Conservation (phyloP, 2,329 filamentous ascomycete species). For the Didymella sp. region DNA sequence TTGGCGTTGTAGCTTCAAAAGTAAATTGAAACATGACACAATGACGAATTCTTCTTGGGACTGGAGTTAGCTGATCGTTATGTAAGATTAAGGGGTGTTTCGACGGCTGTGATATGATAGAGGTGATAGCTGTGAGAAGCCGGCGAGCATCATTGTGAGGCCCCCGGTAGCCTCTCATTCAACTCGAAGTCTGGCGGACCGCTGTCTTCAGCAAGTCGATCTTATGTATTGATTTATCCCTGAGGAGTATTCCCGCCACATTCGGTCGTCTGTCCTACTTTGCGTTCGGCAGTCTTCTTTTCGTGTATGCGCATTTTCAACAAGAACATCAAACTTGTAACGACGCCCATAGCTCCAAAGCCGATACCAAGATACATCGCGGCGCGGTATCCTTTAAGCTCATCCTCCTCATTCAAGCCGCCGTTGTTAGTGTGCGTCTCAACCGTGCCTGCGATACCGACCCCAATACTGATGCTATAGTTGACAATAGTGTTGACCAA, state of each 20-base stretch:
- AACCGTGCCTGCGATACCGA: conserved; percentile 54
- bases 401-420: conserved; percentile 34
- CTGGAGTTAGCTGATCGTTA: neutral
- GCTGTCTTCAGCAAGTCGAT: neutral
- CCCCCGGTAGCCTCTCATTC: neutral
- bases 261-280: neutral
- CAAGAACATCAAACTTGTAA: conserved; percentile 35
- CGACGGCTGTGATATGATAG: neutral
- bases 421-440: conserved; percentile 50
- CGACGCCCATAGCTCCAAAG: conserved; percentile 39
- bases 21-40: no score
- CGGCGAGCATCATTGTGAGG: neutral
- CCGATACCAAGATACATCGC: conserved; percentile 52
- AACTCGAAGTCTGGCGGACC: neutral
- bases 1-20: no score
- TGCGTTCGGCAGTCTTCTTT: neutral
- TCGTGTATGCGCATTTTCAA: conserved; percentile 27
- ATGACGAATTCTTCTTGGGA: neutral
- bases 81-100: neutral
- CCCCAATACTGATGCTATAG: conserved; percentile 52
- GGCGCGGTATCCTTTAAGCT: conserved; percentile 48
- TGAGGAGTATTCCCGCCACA: neutral
- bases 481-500: conserved; percentile 53
- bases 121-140: neutral
- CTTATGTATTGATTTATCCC: neutral